phyloP scores from a whole-genome alignment of 1,284 basidiomycete genomes.

The Ganoderma sinense region DNA sequence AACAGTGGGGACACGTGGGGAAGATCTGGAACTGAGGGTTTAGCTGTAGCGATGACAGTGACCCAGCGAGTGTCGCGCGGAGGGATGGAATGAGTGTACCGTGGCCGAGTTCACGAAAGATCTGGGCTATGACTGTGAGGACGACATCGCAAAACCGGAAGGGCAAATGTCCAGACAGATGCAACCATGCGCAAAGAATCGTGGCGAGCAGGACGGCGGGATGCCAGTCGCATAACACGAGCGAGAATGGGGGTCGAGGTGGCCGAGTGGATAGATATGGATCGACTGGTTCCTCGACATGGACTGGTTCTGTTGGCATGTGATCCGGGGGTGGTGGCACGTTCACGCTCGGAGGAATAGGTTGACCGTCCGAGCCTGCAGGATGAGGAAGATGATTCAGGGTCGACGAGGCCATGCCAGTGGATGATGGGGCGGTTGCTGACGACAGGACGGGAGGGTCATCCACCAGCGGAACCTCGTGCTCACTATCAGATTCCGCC shows the following conservation, averaged over 20 bases:
- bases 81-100: neutral
- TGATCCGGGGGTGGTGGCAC: no score
- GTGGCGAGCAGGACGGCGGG: conserved; percentile 13
- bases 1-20: no score
- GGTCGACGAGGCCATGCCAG: no score
- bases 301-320: no score
- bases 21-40: no score
- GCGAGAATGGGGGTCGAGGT: neutral
- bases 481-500: no score
- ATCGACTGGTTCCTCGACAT: no score
- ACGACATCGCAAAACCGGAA: conserved; percentile 15
- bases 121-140: conserved; percentile 4
- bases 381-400: no score
- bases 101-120: neutral
- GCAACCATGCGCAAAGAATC: conserved; percentile 26
- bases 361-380: no score
- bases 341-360: no score
- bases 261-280: neutral
- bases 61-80: neutral
- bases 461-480: neutral
- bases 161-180: conserved; percentile 21
- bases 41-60: no score
- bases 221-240: neutral
- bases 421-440: no score
- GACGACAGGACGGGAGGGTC: neutral